Evolutionary conservation across 2,329 filamentous ascomycete genomes (phyloP).

Genomic region (Ophiosphaerella narmari): DNA sequence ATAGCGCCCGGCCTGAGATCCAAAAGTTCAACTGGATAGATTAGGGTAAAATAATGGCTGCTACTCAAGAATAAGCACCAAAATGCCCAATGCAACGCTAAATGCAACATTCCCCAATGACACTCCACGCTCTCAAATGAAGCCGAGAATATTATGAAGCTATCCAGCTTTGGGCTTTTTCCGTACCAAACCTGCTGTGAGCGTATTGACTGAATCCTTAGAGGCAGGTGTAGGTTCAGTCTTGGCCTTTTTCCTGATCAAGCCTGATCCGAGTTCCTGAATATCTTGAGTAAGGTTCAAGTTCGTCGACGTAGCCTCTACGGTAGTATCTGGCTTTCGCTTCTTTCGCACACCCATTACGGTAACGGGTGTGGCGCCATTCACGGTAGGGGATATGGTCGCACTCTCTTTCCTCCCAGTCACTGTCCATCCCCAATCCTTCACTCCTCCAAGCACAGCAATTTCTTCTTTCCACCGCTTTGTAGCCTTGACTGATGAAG

Average conservation of each 20-base stretch:
- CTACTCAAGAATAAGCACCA: too few species aligned
- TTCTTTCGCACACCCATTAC: conserved; percentile 43
- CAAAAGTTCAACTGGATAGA: not conserved
- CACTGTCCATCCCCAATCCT: conserved; percentile 34
- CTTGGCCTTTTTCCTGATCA: conserved; percentile 43
- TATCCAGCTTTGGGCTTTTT: conserved; percentile 40
- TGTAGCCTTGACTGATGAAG: conserved; percentile 68
- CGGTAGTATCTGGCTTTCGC: conserved; percentile 33
- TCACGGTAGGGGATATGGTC: not conserved
- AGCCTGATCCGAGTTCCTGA: conserved; percentile 21
- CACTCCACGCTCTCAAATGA: not conserved
- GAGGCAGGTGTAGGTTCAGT: conserved; percentile 17
- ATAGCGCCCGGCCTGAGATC: not conserved
- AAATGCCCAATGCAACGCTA: not conserved
- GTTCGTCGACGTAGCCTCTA: conserved; percentile 5
- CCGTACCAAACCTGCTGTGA: conserved; percentile 37
- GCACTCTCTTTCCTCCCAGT: conserved; percentile 29
- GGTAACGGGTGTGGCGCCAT: conserved; percentile 19
- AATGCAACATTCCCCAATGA: not conserved
- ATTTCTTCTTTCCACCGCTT: conserved; percentile 72
- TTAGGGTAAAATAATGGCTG: not conserved
- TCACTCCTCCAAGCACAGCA: conserved; percentile 46
- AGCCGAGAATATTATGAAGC: not conserved
- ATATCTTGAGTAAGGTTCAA: conserved; percentile 4
- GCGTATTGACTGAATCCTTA: conserved; percentile 27